Conservation (phyloP, 805 yeast genomes). For the Debaryomyces prosopidis region DNA sequence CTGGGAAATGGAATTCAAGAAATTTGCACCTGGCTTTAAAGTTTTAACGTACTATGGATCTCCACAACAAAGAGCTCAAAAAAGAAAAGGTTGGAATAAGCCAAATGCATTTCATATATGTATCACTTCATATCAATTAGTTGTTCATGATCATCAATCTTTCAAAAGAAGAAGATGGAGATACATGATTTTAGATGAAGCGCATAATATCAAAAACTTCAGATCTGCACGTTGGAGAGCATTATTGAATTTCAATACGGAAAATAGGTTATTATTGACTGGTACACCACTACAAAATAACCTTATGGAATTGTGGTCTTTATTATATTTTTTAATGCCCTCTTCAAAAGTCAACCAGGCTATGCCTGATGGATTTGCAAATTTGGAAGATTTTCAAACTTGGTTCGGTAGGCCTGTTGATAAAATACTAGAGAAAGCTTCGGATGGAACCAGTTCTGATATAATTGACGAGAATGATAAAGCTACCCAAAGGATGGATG, state of each 20-base stretch:
- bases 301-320: slow-evolving; percentile 93
- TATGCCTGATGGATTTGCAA: slow-evolving; percentile 96
- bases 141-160: slow-evolving; percentile 95
- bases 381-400: slow-evolving; percentile 90
- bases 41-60: slow-evolving; percentile 94
- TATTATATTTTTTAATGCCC: slow-evolving; percentile 94
- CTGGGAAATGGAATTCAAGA: slow-evolving; percentile 99
- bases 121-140: slow-evolving; percentile 94
- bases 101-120: slow-evolving; percentile 96
- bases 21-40: slow-evolving; percentile 97
- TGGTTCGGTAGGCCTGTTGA: slow-evolving; percentile 99
- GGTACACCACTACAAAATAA: slow-evolving; percentile 98
- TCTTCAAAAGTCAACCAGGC: slow-evolving; percentile 67
- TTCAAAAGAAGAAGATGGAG: slow-evolving; percentile 93
- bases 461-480: slow-evolving; percentile 39
- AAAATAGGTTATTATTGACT: slow-evolving; percentile 80
- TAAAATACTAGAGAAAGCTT: slow-evolving; percentile 72
- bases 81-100: slow-evolving; percentile 96
- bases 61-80: slow-evolving; percentile 94
- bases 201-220: slow-evolving; percentile 95
- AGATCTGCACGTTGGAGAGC: slow-evolving; percentile 98
- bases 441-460: slow-evolving; percentile 48
- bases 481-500: slow-evolving; percentile 48
- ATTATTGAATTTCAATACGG: slow-evolving; percentile 87
- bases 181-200: slow-evolving; percentile 96